Evolutionary conservation across 768 basidiomycete species (phyloP), one percentile per base, ranked within the genome.

Genomic region (Termitomyces sp.): DNA sequence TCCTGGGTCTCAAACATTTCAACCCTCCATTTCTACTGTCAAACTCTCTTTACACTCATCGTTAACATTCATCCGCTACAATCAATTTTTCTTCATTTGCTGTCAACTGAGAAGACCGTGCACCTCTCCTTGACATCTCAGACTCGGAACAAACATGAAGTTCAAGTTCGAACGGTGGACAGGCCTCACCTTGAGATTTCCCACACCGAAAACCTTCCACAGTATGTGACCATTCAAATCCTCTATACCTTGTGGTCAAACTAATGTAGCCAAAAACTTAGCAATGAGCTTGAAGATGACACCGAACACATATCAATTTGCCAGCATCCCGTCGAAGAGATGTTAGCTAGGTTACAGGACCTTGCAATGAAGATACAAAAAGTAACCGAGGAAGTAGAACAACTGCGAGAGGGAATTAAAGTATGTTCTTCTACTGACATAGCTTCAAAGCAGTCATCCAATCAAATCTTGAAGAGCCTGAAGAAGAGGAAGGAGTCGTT

Each of bases 301-400:
- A 27, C 1, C 16, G 14, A 44, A 17, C 3, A 44, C 16, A 16
- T 14, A 14, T 16, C 14, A 12, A 21, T 16, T 17, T 27, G 16
- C 7, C 43, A 25, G 16, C 25, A 44, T 44, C 16, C 43, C 1
- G 25, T 44, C 3, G 43, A 44, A 44, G 25, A 44, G 25, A 44
- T 44, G 25, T 9, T 44, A 17, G 43, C 25, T 1, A 44, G 25
- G 25, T 44, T 44, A 44, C 43, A 44, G 25, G 25, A 44, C 2
- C 39, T 54, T 37, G 17, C 53, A 11, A 23, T 16, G 16, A 54
- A 37, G 32, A 28, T 46, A 11, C 42, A 43, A 14, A 48, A 49
- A 42, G 55, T 50, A 17, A 49, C 55, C n/a, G 17, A 35, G n/a
- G 53, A 54, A 23, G 23, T 54, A 12, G 43, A 45, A 21, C 53